Conservation (phyloP, 2,329 filamentous ascomycete species). For the Seiridium unicorne region DNA sequence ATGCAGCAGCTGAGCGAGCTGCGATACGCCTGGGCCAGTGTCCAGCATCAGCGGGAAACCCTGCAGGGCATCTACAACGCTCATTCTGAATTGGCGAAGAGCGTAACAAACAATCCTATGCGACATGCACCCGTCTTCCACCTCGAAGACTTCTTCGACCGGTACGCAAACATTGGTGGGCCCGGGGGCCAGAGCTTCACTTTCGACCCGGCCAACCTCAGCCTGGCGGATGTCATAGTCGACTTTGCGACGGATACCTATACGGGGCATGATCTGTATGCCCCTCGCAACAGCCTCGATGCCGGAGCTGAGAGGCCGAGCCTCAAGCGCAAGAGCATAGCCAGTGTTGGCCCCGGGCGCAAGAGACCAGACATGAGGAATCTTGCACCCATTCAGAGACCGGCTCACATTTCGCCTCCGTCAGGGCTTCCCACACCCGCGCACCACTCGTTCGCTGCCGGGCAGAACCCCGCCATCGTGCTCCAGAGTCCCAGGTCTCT, state of each 20-base stretch:
- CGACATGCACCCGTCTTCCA: conserved; percentile 78
- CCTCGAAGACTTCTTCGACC: conserved; percentile 83
- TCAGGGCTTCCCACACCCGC: conserved; percentile 28
- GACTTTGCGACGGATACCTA: conserved; percentile 60
- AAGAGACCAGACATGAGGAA: conserved; percentile 38
- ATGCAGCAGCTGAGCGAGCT: conserved; percentile 79
- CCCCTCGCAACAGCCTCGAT: conserved; percentile 30
- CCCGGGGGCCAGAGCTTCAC: conserved; percentile 57
- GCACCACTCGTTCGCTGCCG: conserved; percentile 36
- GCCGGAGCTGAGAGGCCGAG: conserved; percentile 31
- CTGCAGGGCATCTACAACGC: conserved; percentile 74
- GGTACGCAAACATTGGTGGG: conserved; percentile 62
- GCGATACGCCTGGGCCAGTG: conserved; percentile 71
- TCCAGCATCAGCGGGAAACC: conserved; percentile 78
- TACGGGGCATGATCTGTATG: conserved; percentile 46
- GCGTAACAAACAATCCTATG: conserved; percentile 65
- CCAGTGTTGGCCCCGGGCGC: conserved; percentile 28
- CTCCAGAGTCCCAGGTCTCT: conserved; percentile 37
- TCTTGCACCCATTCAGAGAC: conserved; percentile 32
- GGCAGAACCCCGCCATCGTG: conserved; percentile 36
- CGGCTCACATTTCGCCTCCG: conserved; percentile 22
- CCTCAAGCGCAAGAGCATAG: conserved; percentile 48
- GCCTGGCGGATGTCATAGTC: conserved; percentile 63
- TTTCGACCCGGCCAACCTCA: conserved; percentile 75
- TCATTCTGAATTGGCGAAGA: conserved; percentile 79